These are phyloP conservation scores for Eucalyptus marginata DNA, from an alignment of 345 rosid genomes.

Conservation along the genomic window DNA sequence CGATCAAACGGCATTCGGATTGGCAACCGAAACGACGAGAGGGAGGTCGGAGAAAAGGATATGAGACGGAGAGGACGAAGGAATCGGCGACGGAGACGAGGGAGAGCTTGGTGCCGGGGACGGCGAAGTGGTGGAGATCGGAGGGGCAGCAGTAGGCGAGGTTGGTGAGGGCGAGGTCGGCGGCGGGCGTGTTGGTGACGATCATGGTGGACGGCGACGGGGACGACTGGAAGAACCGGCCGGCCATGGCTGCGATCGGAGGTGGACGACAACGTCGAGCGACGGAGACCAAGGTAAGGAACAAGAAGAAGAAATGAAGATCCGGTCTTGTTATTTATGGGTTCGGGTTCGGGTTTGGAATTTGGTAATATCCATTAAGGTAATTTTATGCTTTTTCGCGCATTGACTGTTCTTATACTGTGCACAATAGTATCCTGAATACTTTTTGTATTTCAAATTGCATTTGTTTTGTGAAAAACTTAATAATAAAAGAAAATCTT, in stretches of 20 bases:
- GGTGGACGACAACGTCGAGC: neutral
- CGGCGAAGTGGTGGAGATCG: conserved; percentile 75
- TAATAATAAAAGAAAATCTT: too few species aligned
- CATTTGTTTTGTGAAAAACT: too few species aligned
- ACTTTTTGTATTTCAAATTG: too few species aligned
- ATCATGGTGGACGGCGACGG: conserved; percentile 34
- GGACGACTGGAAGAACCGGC: conserved; percentile 32
- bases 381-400: neutral
- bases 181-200: conserved; percentile 67
- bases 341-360: neutral
- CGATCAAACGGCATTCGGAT: neutral
- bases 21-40: neutral
- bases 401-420: neutral
- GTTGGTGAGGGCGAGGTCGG: conserved; percentile 84
- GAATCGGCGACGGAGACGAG: conserved; percentile 54
- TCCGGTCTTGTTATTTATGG: neutral
- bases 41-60: conserved; percentile 35
- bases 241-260: conserved; percentile 28
- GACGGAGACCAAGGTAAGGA: too few species aligned
- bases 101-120: conserved; percentile 69
- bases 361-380: neutral
- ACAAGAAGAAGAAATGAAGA: neutral
- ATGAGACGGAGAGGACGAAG: conserved; percentile 63
- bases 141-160: conserved; percentile 81
- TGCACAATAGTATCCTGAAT: neutral